Evolutionary conservation across 2,329 filamentous ascomycete genomes (phyloP).

Genomic region (Pseudogymnoascus sp.): DNA sequence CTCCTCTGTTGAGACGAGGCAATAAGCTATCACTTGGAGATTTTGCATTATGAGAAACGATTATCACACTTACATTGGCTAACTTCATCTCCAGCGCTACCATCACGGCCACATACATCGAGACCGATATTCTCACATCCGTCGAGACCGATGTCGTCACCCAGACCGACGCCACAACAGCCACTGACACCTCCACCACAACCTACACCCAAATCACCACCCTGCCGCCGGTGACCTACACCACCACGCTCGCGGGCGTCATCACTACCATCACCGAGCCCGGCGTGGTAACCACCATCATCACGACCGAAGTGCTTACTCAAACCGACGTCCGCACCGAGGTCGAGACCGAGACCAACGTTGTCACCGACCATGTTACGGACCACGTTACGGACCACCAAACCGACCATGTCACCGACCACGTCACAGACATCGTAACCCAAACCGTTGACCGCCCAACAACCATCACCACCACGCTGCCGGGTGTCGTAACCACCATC

Average conservation of each 20-base stretch:
- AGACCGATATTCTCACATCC: background rate
- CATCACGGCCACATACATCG: background rate
- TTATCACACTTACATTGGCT: background rate
- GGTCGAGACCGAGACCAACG: background rate
- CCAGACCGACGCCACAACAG: background rate
- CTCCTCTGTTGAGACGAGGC: background rate
- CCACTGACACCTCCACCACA: background rate
- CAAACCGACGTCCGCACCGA: background rate
- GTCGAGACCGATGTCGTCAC: background rate
- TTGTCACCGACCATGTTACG: slow-evolving; percentile 11
- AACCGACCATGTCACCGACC: background rate
- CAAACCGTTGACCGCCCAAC: slow-evolving; percentile 4
- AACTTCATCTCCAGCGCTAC: background rate
- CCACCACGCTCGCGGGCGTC: background rate
- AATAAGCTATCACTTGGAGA: background rate
- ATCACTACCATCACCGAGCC: background rate
- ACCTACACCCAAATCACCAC: background rate
- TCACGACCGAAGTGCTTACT: slow-evolving; percentile 1
- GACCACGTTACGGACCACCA: background rate
- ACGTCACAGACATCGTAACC: slow-evolving; percentile 12
- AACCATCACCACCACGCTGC: slow-evolving; percentile 10
- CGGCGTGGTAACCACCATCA: slow-evolving; percentile 2
- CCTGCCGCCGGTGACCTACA: background rate
- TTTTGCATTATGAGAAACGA: background rate
- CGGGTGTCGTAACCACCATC: slow-evolving; percentile 11